phyloP scores from a whole-genome alignment of 2,329 filamentous ascomycete genomes.

The Ophiocordyceps unilateralis region DNA sequence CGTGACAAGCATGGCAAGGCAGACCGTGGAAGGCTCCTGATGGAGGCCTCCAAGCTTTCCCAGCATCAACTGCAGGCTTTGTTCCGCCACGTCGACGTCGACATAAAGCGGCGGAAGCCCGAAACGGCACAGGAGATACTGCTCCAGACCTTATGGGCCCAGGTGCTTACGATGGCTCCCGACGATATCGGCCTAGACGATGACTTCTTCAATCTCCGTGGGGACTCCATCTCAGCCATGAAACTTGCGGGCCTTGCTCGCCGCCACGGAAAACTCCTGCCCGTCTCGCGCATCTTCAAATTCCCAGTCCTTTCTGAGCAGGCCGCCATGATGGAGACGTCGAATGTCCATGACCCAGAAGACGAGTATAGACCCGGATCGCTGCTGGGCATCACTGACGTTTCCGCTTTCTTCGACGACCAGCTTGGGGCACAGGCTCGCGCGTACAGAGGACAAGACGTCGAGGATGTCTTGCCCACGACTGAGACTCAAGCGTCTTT shows the following conservation, averaged over 20 bases:
- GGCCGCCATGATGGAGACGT: no score
- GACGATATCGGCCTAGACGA: constrained; percentile 2
- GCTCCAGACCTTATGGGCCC: constrained; percentile 4
- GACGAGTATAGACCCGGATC: no score
- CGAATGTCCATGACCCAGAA: no score
- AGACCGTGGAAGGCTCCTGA: neutral
- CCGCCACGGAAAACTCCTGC: no score
- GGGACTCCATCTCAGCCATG: constrained; percentile 7
- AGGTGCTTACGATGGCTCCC: constrained; percentile 1
- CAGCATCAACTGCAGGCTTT: neutral
- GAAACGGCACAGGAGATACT: neutral
- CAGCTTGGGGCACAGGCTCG: no score
- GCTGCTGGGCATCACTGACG: no score
- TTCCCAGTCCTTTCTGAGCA: no score
- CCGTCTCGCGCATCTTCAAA: no score
- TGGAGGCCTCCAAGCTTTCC: neutral
- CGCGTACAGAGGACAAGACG: no score
- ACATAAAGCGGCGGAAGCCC: neutral
- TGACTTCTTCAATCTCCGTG: constrained; percentile 3
- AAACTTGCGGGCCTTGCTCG: constrained; percentile 16
- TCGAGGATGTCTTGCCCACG: no score
- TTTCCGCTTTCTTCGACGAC: no score
- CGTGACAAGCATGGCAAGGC: neutral
- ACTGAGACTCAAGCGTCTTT: no score
- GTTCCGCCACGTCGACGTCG: neutral